Evolutionary conservation across 1,284 basidiomycete genomes (phyloP), one percentile per base, ranked within the genome.

Genomic region (Pisolithus thermaeus): DNA sequence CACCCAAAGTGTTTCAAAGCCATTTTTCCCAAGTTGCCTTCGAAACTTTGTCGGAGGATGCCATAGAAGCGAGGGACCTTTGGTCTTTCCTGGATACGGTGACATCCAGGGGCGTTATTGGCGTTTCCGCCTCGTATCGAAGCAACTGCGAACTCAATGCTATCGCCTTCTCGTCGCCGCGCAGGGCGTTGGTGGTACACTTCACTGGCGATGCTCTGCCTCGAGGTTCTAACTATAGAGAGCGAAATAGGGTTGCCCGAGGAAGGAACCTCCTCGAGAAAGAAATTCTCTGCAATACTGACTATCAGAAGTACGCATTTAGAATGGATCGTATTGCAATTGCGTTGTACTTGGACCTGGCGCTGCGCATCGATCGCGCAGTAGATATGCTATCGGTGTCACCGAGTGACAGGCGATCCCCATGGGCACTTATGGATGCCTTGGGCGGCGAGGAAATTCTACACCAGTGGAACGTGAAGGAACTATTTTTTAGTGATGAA

Each of bases 331-430:
- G 65, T 37, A 56, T 83, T 3, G 70, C 73, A 0, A 57, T 70
- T 2, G 63, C 74, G 2, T 61, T 83, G n/a, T 69, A 62, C 58
- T 47, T 58, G 16, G 76, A 81, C 42, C 56, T 70, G 8, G 61
- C 61, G 0, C 42, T 79, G 4, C 65, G 64, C 20, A 63, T 81
- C 20, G 52, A 58, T 12, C 59, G 65, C 20, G 79, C 68, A 0
- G 63, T 80, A 16, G 77, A 81, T 53, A 60, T 83, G 42, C 62
- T 79, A 25, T 75, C 76, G 0, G 53, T 61, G 4, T 28, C 51
- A 12, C 28, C 22, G 2, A 28, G 23, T 45, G 44, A 57, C 20
- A 69, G 73, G n/a, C 56, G 69, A 4, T 73, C 73, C 2, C 50
- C 70, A 2, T 51, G 62, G 2, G 71, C 73, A 3, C 58, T 75